Evolutionary conservation across 2,329 filamentous ascomycete species (phyloP).

Genomic region (Fusarium zealandicum): DNA sequence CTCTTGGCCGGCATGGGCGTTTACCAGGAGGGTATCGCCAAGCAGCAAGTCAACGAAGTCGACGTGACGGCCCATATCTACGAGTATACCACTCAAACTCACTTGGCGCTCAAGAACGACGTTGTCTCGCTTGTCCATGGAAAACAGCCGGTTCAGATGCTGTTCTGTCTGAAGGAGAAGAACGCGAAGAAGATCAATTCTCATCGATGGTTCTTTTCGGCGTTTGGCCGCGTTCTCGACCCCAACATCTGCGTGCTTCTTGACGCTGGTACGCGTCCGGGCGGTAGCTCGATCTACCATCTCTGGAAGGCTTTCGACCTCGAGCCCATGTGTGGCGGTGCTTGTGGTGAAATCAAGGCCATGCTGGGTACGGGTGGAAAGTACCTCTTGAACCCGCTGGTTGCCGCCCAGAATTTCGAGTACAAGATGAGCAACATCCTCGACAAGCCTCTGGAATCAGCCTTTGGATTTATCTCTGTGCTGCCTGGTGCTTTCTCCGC

Average conservation of each 20-base stretch:
- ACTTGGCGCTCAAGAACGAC: slow-evolving; percentile 87
- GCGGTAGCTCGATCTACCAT: slow-evolving; percentile 94
- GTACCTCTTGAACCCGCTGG: slow-evolving; percentile 89
- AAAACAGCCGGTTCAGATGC: slow-evolving; percentile 90
- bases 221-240: slow-evolving; percentile 89
- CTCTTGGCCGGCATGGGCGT: slow-evolving; percentile 92
- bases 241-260: slow-evolving; percentile 97
- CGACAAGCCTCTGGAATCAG: slow-evolving; percentile 95
- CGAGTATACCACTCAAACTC: slow-evolving; percentile 89
- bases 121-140: slow-evolving; percentile 85
- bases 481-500: slow-evolving; percentile 98
- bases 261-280: slow-evolving; percentile 94
- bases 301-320: slow-evolving; percentile 98
- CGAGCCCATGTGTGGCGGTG: slow-evolving; percentile 95
- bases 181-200: slow-evolving; percentile 99
- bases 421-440: slow-evolving; percentile 99
- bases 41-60: slow-evolving; percentile 96
- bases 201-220: slow-evolving; percentile 98
- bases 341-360: slow-evolving; percentile 98
- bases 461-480: slow-evolving; percentile 97
- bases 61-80: slow-evolving; percentile 98
- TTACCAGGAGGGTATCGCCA: slow-evolving; percentile 97
- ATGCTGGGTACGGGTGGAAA: slow-evolving; percentile 88
- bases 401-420: slow-evolving; percentile 98
- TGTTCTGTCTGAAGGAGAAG: slow-evolving; percentile 99